Base-by-base conservation (phyloP, 805 yeast species). In the Yarrowia sp. region DNA sequence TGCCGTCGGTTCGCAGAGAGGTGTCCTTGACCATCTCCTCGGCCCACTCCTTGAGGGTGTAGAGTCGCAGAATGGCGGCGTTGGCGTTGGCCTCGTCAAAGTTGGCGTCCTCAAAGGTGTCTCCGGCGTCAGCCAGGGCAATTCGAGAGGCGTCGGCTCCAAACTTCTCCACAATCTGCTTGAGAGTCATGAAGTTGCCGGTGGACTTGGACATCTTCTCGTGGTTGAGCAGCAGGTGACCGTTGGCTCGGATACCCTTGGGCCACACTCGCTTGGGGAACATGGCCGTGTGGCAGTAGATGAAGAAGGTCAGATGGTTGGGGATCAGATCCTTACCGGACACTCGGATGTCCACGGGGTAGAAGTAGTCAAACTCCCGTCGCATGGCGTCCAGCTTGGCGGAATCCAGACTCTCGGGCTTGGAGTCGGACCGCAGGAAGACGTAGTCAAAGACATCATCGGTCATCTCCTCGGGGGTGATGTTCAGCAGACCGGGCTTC, bases 41-140 rank as follows among this genome's bases (percentile, higher is more conserved):
- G 77, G 90, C 86, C 99, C 99, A 95, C 79, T 93, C 98, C 78
- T 91, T 94, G 79, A 94, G 84, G 67, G 91, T 94, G 78, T 85
- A 90, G 77, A 95, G 84, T 81, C 99, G 90, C 78, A 95, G 85
- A 77, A 95, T 93, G 33, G 98, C 98, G 56, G 99, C 97, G 76
- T 95, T 95, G 67, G 99, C 99, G 76, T 88, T 93, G 70, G 92
- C 82, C 81, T 95, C 99, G 75, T 95, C 99, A 76, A 95, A 91
- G 83, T 95, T 95, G 66, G 99, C 99, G 79, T 95, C 99, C 81
- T 95, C 99, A 72, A 92, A 87, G 50, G 95, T 83, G 78, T 95
- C 99, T 83, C 99, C 99, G 65, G 98, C 97, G 82, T 95, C 99
- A 55, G 98, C 99, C 72, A 95, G 82, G 6, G 99, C 98, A 78